Conservation (phyloP, 1,284 basidiomycete genomes). For the Puccinia coronata region DNA sequence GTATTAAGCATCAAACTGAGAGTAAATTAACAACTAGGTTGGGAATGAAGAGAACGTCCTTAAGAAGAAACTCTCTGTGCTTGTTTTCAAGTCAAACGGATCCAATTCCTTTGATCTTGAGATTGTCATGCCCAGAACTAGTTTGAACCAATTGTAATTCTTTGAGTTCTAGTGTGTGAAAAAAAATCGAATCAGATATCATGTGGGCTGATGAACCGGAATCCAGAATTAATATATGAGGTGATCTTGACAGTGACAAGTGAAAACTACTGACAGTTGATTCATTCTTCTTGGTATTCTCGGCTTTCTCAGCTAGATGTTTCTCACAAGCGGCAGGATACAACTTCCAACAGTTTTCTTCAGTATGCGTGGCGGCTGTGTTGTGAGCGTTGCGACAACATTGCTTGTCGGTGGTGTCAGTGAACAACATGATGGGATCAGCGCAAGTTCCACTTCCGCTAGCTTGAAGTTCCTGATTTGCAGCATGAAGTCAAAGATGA, state of each 20-base stretch:
- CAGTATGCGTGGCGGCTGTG: neutral
- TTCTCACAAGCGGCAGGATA: neutral
- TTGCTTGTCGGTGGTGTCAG: neutral
- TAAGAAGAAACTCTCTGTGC: neutral
- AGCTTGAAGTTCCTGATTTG: neutral
- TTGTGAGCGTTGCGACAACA: neutral
- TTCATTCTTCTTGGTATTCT: neutral
- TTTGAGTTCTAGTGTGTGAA: neutral
- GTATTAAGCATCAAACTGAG: too few species aligned
- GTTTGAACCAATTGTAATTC: neutral
- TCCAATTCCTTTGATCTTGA: neutral
- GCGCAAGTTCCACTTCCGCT: neutral
- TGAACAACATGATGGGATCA: neutral
- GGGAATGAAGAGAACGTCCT: neutral
- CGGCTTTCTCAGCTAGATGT: neutral
- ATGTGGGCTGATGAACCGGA: slow-evolving; percentile 2
- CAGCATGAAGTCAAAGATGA: neutral
- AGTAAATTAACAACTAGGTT: neutral
- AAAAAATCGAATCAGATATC: neutral
- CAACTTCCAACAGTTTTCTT: neutral
- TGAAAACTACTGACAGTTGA: neutral
- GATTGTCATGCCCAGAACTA: neutral
- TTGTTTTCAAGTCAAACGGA: neutral
- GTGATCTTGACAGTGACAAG: neutral
- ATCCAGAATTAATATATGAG: neutral